These are phyloP conservation scores for Tremella fuciformis DNA, from an alignment of 768 basidiomycete species.

Conservation along the genomic window DNA sequence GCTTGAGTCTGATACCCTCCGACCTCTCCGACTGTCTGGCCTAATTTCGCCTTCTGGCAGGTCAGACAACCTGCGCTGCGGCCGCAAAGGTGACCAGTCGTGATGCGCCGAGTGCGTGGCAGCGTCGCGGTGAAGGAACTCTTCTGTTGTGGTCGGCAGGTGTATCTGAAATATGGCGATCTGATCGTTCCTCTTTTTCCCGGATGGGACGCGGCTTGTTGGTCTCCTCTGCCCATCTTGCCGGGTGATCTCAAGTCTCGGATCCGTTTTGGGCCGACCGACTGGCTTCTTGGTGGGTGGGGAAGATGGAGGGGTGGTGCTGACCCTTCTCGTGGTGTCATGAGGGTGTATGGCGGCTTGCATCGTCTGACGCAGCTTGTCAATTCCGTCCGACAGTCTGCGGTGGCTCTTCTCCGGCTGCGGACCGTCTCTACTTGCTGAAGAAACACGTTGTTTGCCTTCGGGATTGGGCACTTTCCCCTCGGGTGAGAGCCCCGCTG, in stretches of 20 bases:
- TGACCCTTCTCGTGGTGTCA: background rate
- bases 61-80: background rate
- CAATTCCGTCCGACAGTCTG: background rate
- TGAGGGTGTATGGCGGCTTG: background rate
- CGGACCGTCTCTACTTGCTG: background rate
- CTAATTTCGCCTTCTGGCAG: too few species aligned
- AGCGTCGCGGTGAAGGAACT: background rate
- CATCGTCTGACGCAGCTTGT: background rate
- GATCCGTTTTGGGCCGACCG: background rate
- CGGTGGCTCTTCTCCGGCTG: background rate
- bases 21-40: background rate
- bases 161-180: too few species aligned
- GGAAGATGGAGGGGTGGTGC: background rate
- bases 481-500: too few species aligned
- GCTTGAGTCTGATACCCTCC: background rate
- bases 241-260: too few species aligned
- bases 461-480: too few species aligned
- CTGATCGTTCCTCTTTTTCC: too few species aligned
- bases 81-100: background rate
- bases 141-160: background rate
- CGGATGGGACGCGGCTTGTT: too few species aligned
- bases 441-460: too few species aligned
- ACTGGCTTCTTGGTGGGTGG: background rate
- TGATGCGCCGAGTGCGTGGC: slow-evolving; percentile 1
- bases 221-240: too few species aligned